A percentile compares a stretch with the other conserved stretches of the same genome.
Evolutionary conservation across 1,139 yeast genomes (phyloP).

Genomic region (Zygoascus hellenicus): DNA sequence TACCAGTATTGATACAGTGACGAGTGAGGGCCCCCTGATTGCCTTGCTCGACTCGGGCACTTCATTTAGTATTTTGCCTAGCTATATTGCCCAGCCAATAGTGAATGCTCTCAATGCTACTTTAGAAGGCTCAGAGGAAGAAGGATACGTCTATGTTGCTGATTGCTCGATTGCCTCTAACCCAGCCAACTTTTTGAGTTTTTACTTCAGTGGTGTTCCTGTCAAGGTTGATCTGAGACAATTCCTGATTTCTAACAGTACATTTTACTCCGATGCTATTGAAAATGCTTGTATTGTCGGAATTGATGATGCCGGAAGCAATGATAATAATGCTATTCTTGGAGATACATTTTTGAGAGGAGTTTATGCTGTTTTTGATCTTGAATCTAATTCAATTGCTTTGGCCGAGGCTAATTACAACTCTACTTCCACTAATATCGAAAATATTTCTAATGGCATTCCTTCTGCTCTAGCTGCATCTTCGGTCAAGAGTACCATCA

Average conservation of each 20-base stretch:
- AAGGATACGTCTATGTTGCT: constrained; percentile 12
- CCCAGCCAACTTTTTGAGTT: constrained; percentile 15
- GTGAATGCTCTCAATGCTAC: constrained; percentile 13
- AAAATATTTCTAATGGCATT: not conserved
- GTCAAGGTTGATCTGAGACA: constrained; percentile 22
- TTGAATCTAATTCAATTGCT: constrained; percentile 54
- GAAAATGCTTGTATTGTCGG: not conserved
- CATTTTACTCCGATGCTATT: constrained; percentile 15
- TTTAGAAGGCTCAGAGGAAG: constrained; percentile 14
- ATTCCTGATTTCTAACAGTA: not conserved
- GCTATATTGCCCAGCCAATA: constrained; percentile 19
- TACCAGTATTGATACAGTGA: not conserved
- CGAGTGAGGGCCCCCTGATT: constrained; percentile 16
- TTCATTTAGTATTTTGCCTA: constrained; percentile 50
- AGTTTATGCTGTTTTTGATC: constrained; percentile 66
- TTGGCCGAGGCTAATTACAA: constrained; percentile 52
- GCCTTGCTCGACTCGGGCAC: constrained; percentile 65
- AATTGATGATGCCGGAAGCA: constrained; percentile 21
- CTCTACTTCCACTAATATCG: not conserved
- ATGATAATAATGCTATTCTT: constrained; percentile 31
- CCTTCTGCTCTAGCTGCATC: constrained; percentile 3
- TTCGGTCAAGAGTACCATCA: not conserved
- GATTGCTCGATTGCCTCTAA: constrained; percentile 14
- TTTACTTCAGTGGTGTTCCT: constrained; percentile 17
- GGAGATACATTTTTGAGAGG: constrained; percentile 66